Conservation (phyloP, 1,284 basidiomycete genomes). For the Testicularia cyperi region DNA sequence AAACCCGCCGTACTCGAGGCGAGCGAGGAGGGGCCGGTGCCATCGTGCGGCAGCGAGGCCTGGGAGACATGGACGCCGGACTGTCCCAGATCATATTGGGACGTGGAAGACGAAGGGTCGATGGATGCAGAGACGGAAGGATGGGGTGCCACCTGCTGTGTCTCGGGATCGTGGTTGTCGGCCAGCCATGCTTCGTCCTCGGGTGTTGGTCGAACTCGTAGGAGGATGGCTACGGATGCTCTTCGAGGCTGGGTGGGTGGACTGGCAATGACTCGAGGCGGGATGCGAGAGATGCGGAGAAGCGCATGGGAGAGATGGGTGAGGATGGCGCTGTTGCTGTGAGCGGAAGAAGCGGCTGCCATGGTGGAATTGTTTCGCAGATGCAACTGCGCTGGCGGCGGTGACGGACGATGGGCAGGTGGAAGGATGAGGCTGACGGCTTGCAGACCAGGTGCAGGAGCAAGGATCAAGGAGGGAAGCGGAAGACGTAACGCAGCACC, state of each 20-base stretch:
- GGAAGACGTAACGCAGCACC: too few species aligned
- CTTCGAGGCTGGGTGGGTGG: conserved; percentile 57
- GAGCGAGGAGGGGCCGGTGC: conserved; percentile 5
- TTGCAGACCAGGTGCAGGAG: too few species aligned
- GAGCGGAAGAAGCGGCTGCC: conserved; percentile 23
- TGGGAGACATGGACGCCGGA: conserved; percentile 32
- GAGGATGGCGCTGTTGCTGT: conserved; percentile 30
- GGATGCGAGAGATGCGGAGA: conserved; percentile 48
- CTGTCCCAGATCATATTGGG: conserved; percentile 7
- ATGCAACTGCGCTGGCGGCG: too few species aligned
- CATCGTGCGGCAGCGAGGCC: conserved; percentile 11
- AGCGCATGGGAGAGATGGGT: conserved; percentile 54
- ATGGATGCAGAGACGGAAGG: background rate
- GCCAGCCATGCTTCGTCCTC: conserved; percentile 55
- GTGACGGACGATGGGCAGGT: too few species aligned
- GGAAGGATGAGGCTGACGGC: too few species aligned
- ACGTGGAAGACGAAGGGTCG: conserved; percentile 5
- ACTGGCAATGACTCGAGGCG: conserved; percentile 52
- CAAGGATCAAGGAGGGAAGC: too few species aligned
- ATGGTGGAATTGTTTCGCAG: conserved; percentile 7
- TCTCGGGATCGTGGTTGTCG: conserved; percentile 37
- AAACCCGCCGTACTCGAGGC: conserved; percentile 7
- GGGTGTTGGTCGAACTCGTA: conserved; percentile 48
- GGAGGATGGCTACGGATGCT: conserved; percentile 58
- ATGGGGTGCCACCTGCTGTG: conserved; percentile 2